These are phyloP conservation scores for Asterochloris erici DNA, from an alignment of 139 green algal genomes.

Conservation along the genomic window DNA sequence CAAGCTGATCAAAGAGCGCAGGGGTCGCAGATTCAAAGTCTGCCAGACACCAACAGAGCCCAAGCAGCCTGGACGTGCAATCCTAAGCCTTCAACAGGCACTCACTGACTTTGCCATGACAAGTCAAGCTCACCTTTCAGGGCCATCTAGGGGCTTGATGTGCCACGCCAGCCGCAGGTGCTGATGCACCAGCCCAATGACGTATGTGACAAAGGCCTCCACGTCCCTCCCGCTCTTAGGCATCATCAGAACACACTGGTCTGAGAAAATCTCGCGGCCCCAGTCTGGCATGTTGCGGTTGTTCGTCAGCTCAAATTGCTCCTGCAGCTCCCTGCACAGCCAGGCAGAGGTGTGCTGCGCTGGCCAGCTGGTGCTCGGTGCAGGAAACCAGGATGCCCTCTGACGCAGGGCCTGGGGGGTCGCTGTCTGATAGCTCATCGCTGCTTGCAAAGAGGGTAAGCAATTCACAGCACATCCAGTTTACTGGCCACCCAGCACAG, in stretches of 20 bases:
- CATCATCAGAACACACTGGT: conserved; percentile 60
- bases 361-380: not conserved
- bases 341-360: not conserved
- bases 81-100: not conserved
- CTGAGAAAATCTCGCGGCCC: conserved; percentile 71
- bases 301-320: conserved; percentile 31
- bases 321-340: conserved; percentile 54
- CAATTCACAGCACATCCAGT: not conserved
- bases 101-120: not conserved
- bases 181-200: conserved; percentile 35
- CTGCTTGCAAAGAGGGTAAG: not conserved
- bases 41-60: not conserved
- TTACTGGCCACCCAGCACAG: not conserved
- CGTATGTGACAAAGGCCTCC: conserved; percentile 61
- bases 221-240: conserved; percentile 43
- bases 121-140: not conserved
- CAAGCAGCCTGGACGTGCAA: not conserved
- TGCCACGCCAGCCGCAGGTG: conserved; percentile 41
- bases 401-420: not conserved
- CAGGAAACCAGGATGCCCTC: not conserved
- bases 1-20: not conserved
- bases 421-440: not conserved
- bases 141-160: conserved; percentile 4
- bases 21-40: not conserved
- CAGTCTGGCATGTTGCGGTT: conserved; percentile 67